Evolutionary conservation across 2,329 filamentous ascomycete species (phyloP).

Genomic region (Penicillium griseofulvum): DNA sequence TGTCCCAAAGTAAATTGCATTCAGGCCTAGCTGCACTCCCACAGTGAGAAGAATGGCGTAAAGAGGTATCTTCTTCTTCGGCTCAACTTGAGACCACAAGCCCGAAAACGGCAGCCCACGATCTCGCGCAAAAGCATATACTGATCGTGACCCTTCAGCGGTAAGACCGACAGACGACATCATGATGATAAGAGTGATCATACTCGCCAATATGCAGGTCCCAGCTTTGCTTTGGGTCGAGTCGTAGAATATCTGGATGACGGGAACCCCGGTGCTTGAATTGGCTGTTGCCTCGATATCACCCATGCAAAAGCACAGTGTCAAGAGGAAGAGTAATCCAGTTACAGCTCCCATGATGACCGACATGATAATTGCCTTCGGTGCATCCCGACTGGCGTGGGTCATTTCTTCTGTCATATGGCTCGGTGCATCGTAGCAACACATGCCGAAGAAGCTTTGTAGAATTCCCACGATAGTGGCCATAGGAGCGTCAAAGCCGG

Average conservation of each 20-base stretch:
- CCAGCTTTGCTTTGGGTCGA: conserved; percentile 44
- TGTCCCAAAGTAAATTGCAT: conserved; percentile 13
- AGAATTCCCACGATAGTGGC: conserved; percentile 53
- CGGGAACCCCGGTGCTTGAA: conserved; percentile 50
- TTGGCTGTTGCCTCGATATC: conserved; percentile 48
- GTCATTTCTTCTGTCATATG: conserved; percentile 57
- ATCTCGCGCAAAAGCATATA: conserved; percentile 35
- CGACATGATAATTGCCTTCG: conserved; percentile 39
- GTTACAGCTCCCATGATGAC: conserved; percentile 48
- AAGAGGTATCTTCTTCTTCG: conserved; percentile 3
- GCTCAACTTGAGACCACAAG: conserved; percentile 2
- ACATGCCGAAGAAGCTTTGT: conserved; percentile 55
- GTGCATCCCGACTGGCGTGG: conserved; percentile 11
- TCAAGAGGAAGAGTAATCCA: conserved; percentile 50
- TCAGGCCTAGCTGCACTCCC: conserved; percentile 6
- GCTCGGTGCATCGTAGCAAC: conserved; percentile 46
- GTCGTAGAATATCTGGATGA: conserved; percentile 54
- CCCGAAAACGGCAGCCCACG: conserved; percentile 15
- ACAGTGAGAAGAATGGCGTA: conserved; percentile 4
- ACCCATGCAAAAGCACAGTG: conserved; percentile 53
- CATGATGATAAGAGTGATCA: conserved; percentile 48
- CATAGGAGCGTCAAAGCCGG: conserved; percentile 51
- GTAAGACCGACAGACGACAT: conserved; percentile 44
- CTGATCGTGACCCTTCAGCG: conserved; percentile 45
- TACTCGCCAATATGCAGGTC: conserved; percentile 42